A percentile compares a stretch with the other conserved stretches of the same genome.
These are phyloP conservation scores for Saturnispora galanensis DNA, from an alignment of 805 yeast genomes.

Conservation along the genomic window DNA sequence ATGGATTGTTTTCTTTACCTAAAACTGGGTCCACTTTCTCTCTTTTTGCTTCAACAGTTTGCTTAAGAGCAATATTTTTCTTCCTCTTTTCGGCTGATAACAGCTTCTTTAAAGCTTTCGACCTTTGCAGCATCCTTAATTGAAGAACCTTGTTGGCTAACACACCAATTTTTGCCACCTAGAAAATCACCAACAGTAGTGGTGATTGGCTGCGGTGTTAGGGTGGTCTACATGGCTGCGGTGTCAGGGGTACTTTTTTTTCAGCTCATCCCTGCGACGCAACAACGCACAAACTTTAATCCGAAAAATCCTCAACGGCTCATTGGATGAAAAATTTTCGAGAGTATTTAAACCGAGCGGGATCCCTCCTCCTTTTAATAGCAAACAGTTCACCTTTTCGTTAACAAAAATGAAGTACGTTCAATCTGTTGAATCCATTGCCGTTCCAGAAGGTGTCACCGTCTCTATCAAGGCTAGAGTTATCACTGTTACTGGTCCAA, in stretches of 20 bases:
- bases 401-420: slow-evolving; percentile 43
- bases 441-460: slow-evolving; percentile 84
- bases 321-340: not conserved
- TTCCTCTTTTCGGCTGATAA: slow-evolving; percentile 19
- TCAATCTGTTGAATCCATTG: slow-evolving; percentile 49
- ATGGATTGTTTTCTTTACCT: slow-evolving; percentile 59
- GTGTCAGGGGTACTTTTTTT: slow-evolving; percentile 7
- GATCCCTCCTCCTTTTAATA: not conserved
- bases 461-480: slow-evolving; percentile 86
- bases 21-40: slow-evolving; percentile 73
- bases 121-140: not conserved
- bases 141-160: not conserved
- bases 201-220: not conserved
- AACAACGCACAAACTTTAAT: slow-evolving; percentile 7
- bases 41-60: slow-evolving; percentile 10
- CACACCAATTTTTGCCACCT: not conserved
- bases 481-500: slow-evolving; percentile 92
- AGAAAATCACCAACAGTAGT: not conserved
- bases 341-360: too few species aligned
- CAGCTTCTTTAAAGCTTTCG: slow-evolving; percentile 13
- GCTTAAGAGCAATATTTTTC: slow-evolving; percentile 22
- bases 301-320: too few species aligned
- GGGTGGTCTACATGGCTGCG: not conserved
- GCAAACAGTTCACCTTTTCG: not conserved
- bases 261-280: slow-evolving; percentile 8